phyloP scores from a whole-genome alignment of 345 rosid genomes.

The Isatis tinctoria region DNA sequence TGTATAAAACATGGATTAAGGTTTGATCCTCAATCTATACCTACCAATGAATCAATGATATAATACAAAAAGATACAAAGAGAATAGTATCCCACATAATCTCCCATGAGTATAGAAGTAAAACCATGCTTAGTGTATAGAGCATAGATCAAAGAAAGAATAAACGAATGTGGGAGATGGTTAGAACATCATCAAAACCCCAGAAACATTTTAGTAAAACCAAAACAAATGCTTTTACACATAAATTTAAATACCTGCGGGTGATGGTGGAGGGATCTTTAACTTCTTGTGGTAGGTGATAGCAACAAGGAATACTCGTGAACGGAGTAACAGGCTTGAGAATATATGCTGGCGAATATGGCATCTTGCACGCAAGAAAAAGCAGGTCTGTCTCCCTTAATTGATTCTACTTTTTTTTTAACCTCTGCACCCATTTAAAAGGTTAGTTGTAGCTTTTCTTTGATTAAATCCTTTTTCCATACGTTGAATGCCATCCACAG shows the following conservation, averaged over 20 bases:
- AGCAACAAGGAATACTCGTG: conserved; percentile 92
- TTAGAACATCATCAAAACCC: background rate
- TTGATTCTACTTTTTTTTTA: background rate
- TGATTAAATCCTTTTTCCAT: background rate
- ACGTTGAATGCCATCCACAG: conserved; percentile 31
- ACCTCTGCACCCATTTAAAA: background rate
- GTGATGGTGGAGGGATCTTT: conserved; percentile 18
- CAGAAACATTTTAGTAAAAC: background rate
- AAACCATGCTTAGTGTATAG: background rate
- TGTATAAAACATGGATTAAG: conserved; percentile 89
- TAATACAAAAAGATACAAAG: background rate
- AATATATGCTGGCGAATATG: conserved; percentile 97
- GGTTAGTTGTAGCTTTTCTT: background rate
- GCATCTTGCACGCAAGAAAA: conserved; percentile 91
- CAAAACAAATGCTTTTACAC: background rate
- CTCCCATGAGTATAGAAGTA: conserved; percentile 1
- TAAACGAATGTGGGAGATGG: background rate
- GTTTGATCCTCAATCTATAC: conserved; percentile 28
- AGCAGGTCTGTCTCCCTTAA: conserved; percentile 44
- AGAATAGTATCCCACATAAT: background rate
- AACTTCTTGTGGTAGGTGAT: conserved; percentile 52
- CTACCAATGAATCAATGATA: background rate
- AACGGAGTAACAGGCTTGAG: conserved; percentile 83
- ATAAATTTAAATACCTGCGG: conserved; percentile 18
- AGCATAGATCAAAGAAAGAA: background rate